These are phyloP conservation scores for Verticillium zaregamsianum DNA, from an alignment of 2,329 filamentous ascomycete genomes.

Conservation along the genomic window DNA sequence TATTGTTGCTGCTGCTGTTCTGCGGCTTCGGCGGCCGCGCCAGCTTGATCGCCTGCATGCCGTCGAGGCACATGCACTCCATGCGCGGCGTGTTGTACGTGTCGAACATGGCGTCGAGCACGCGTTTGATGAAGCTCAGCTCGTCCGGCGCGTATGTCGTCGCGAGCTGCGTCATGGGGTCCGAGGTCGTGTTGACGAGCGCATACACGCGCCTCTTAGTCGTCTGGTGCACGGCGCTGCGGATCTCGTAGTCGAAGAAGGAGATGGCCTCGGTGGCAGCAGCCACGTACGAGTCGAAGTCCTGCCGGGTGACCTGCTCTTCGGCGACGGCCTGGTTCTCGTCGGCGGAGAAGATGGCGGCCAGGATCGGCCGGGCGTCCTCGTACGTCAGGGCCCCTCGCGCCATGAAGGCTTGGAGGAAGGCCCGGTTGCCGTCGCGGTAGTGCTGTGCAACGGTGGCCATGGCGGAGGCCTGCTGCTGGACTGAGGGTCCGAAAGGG, in stretches of 20 bases:
- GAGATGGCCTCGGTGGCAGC: constrained; percentile 69
- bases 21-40: constrained; percentile 42
- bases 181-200: constrained; percentile 83
- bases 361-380: constrained; percentile 70
- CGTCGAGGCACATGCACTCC: constrained; percentile 78
- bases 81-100: constrained; percentile 74
- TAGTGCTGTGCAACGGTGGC: constrained; percentile 29
- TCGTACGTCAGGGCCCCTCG: constrained; percentile 72
- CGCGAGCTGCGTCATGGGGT: constrained; percentile 80
- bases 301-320: constrained; percentile 62
- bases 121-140: constrained; percentile 80
- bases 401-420: constrained; percentile 83
- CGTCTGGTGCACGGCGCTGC: constrained; percentile 66
- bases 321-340: constrained; percentile 37
- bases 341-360: constrained; percentile 65
- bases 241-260: constrained; percentile 83
- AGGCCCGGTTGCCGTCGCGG: constrained; percentile 72
- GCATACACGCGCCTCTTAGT: constrained; percentile 68
- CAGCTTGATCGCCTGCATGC: constrained; percentile 74
- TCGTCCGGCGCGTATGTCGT: constrained; percentile 79
- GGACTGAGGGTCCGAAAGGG: background rate
- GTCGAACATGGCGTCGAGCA: constrained; percentile 91
- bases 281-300: constrained; percentile 65
- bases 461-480: constrained; percentile 3
- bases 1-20: constrained; percentile 23